Base-by-base conservation (phyloP, 139 green algal species). In the Helicosporidium sp. region DNA sequence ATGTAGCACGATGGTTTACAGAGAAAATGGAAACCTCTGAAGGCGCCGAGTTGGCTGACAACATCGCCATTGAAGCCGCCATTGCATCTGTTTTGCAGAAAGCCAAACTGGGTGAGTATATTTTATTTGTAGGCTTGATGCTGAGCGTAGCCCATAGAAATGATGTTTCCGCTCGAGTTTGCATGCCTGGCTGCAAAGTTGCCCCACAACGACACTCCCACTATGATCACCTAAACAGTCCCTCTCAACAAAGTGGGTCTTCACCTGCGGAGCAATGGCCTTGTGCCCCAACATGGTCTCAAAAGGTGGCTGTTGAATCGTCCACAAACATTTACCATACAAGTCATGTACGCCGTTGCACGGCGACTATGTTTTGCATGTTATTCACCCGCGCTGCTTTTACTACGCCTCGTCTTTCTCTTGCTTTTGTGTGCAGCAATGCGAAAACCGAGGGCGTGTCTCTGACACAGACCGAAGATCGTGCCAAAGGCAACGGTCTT, bases 271-370 rank as follows among this genome's bases (percentile, higher is more conserved):
- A 35, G 26, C n/a, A 25, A 28, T 19, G 20, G 26, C 15, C 43
- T 62, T 3, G 10, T 44, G 3, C 55, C 55, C 20, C 28, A 56
- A 4, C 28, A 19, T 26, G 29, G 43, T 36, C 55, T 56, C 25
- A 62, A 56, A 18, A 29, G 12, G 46, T 47, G 33, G 41, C 48
- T 3, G 22, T 55, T 10, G 29, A 20, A 5, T 36, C 55, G 13
- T 36, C 48, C 36, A 46, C n/a, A n/a, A n/a, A n/a, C n/a, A n/a
- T n/a, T n/a, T n/a, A n/a, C n/a, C n/a, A n/a, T n/a, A n/a, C n/a
- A n/a, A n/a, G n/a, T n/a, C n/a, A n/a, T n/a, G n/a, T n/a, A n/a
- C n/a, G n/a, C n/a, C n/a, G n/a, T n/a, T n/a, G n/a, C n/a, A n/a
- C n/a, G n/a, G n/a, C n/a, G n/a, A n/a, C n/a, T n/a, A n/a, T n/a